Evolutionary conservation across 805 yeast genomes (phyloP).

Genomic region (Candida sithepensis): DNA sequence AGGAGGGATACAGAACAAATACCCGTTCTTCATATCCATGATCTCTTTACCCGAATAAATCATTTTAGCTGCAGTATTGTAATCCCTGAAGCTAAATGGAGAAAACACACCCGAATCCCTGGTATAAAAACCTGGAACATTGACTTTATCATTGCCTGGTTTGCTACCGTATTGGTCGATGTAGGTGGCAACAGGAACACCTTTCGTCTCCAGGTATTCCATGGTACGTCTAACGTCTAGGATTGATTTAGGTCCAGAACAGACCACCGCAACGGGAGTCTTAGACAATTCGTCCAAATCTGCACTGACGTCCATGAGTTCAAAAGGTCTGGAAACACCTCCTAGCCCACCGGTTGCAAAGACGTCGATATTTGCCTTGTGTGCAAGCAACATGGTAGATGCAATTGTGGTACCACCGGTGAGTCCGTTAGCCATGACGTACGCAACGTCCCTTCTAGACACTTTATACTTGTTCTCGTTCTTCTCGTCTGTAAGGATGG

Average conservation of each 20-base stretch:
- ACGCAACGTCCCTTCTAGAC: slow-evolving; percentile 77
- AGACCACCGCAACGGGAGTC: slow-evolving; percentile 86
- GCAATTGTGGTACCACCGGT: slow-evolving; percentile 91
- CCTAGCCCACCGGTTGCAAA: slow-evolving; percentile 95
- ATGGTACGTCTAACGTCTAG: slow-evolving; percentile 76
- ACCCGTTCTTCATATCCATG: slow-evolving; percentile 62
- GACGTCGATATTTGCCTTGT: slow-evolving; percentile 71
- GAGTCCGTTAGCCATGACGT: slow-evolving; percentile 57
- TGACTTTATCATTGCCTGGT: slow-evolving; percentile 43
- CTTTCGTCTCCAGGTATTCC: slow-evolving; percentile 88
- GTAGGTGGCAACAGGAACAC: slow-evolving; percentile 75
- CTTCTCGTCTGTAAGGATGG: slow-evolving; percentile 40
- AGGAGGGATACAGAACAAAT: slow-evolving; percentile 79
- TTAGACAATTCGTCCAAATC: slow-evolving; percentile 81
- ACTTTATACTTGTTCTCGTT: slow-evolving; percentile 48
- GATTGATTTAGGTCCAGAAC: slow-evolving; percentile 88
- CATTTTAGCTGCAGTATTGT: slow-evolving; percentile 59
- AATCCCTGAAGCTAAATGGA: slow-evolving; percentile 57
- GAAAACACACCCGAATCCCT: slow-evolving; percentile 70
- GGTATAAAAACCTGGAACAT: slow-evolving; percentile 79
- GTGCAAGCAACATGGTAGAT: slow-evolving; percentile 79
- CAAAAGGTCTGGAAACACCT: slow-evolving; percentile 83
- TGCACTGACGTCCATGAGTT: slow-evolving; percentile 75
- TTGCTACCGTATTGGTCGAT: slow-evolving; percentile 29
- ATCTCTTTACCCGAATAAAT: slow-evolving; percentile 43